These are phyloP conservation scores for Colletotrichum graminicola DNA, from an alignment of 2,329 filamentous ascomycete genomes.

Conservation along the genomic window DNA sequence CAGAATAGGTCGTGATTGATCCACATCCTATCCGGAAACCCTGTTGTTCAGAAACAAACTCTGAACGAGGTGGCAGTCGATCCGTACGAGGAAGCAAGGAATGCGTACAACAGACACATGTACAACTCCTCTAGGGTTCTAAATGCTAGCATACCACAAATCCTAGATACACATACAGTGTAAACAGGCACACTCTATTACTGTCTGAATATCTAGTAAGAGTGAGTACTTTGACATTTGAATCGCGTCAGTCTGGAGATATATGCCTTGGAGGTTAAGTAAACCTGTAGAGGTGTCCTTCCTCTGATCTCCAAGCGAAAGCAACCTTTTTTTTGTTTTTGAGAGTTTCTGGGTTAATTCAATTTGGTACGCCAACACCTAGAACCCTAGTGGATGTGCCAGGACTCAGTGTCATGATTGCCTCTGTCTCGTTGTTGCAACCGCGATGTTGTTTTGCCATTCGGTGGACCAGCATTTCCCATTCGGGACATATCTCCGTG, in stretches of 20 bases:
- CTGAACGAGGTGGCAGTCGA: conserved; percentile 23
- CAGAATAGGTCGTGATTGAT: conserved; percentile 21
- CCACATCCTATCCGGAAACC: conserved; percentile 29
- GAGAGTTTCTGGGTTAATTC: no score
- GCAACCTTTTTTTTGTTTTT: no score
- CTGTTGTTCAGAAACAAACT: conserved; percentile 40
- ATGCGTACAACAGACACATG: background rate
- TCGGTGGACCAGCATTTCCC: conserved; percentile 35
- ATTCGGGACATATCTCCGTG: conserved; percentile 36
- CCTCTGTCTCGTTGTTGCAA: conserved; percentile 13
- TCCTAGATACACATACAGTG: no score
- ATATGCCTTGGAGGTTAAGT: no score
- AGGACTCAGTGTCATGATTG: background rate
- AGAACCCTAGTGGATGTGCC: no score
- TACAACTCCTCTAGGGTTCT: background rate
- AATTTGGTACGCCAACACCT: no score
- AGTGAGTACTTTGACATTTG: no score
- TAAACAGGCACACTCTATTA: no score
- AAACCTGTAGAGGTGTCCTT: no score
- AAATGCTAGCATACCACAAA: no score
- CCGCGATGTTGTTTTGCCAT: conserved; percentile 33
- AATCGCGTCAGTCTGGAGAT: no score
- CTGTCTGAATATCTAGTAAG: background rate
- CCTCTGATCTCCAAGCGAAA: no score
- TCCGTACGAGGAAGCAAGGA: conserved; percentile 14